These are phyloP conservation scores for Amphicarpaea edgeworthii DNA, from an alignment of 306 rosid species.

Conservation along the genomic window DNA sequence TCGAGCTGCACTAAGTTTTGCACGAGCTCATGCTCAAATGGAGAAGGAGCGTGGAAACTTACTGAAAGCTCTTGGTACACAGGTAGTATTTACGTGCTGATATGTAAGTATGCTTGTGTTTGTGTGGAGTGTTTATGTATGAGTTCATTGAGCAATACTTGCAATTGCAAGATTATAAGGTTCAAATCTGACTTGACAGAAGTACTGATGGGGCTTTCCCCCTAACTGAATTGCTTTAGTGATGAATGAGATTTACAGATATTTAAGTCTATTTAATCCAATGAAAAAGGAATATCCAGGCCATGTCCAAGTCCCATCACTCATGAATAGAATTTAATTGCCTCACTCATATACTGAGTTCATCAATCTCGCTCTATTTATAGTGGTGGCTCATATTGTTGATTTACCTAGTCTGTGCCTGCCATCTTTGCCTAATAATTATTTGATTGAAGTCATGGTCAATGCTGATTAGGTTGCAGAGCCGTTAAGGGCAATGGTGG, in stretches of 20 bases:
- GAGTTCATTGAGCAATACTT: slow-evolving; percentile 22
- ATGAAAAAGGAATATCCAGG: slow-evolving; percentile 29
- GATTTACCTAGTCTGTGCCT: slow-evolving; percentile 14
- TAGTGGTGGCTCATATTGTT: slow-evolving; percentile 37
- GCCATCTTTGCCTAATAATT: slow-evolving; percentile 31
- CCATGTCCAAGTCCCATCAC: background rate
- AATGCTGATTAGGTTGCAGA: slow-evolving; percentile 77
- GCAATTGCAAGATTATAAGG: slow-evolving; percentile 32
- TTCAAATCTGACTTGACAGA: slow-evolving; percentile 30
- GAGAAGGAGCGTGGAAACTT: slow-evolving; percentile 91
- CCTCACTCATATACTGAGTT: background rate
- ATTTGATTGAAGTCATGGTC: slow-evolving; percentile 41
- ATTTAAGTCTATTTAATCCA: slow-evolving; percentile 9
- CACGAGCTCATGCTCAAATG: slow-evolving; percentile 89
- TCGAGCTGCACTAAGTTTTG: slow-evolving; percentile 79
- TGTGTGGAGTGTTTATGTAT: slow-evolving; percentile 15
- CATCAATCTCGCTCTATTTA: slow-evolving; percentile 24
- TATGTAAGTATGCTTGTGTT: background rate
- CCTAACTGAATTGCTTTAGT: slow-evolving; percentile 3
- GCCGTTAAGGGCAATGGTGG: slow-evolving; percentile 91
- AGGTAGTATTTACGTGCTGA: slow-evolving; percentile 52
- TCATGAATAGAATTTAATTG: slow-evolving; percentile 4
- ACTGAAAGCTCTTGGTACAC: slow-evolving; percentile 93
- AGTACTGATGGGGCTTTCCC: slow-evolving; percentile 8
- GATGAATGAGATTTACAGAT: slow-evolving; percentile 36